These are phyloP conservation scores for Ceratobasidium sp. DNA, from an alignment of 1,284 basidiomycete genomes.

Conservation along the genomic window DNA sequence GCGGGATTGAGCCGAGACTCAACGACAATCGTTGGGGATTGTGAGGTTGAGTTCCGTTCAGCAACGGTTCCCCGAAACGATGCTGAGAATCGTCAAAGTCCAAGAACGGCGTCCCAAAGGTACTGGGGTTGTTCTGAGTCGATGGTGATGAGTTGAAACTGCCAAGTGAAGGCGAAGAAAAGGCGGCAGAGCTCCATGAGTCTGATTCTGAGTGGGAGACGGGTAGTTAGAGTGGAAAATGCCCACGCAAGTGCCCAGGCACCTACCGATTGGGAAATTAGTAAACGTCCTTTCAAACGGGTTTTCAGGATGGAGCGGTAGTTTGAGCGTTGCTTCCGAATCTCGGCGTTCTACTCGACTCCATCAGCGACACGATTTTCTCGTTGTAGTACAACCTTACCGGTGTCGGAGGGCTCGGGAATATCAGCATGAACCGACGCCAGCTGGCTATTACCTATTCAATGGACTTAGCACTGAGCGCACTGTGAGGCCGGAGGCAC, in stretches of 20 bases:
- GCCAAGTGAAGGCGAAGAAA: slow-evolving; percentile 19
- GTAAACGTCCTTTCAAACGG: neutral
- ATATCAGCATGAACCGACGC: neutral
- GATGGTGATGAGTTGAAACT: slow-evolving; percentile 27
- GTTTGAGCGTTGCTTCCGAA: neutral
- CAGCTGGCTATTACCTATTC: neutral
- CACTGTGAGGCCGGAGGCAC: neutral
- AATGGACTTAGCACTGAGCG: neutral
- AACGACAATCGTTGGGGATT: neutral
- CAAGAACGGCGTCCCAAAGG: slow-evolving; percentile 3
- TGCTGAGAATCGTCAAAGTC: neutral
- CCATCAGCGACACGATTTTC: neutral
- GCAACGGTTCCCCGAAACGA: neutral
- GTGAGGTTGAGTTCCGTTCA: neutral
- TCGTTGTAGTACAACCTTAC: neutral
- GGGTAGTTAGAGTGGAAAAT: too few species aligned
- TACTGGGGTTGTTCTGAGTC: neutral
- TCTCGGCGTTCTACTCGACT: neutral
- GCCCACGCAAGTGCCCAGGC: neutral
- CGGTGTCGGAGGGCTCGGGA: neutral
- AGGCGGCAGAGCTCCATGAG: slow-evolving; percentile 17
- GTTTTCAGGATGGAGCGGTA: neutral
- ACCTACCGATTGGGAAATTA: slow-evolving; percentile 7
- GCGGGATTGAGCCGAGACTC: neutral
- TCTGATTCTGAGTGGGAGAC: neutral